Evolutionary conservation across 2,329 filamentous ascomycete genomes (phyloP).

Genomic region (Teratosphaeria destructans): DNA sequence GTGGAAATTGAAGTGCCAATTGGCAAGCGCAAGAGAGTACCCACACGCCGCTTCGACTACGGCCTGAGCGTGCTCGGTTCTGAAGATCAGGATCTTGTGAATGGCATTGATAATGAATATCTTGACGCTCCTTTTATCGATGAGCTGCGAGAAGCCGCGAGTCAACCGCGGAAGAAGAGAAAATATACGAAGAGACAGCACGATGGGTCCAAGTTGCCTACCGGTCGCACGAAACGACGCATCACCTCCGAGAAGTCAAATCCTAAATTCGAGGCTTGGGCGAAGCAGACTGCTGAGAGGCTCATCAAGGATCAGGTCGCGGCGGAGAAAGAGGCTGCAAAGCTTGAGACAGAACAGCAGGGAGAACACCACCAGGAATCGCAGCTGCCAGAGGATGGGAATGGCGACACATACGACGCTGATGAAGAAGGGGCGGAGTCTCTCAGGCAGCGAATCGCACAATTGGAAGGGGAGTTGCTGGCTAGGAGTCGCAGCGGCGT

Average conservation of each 20-base stretch:
- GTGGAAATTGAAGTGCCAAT: background rate
- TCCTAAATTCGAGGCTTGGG: conserved; percentile 11
- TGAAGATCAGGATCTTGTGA: background rate
- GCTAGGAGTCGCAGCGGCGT: conserved; percentile 27
- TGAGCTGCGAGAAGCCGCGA: background rate
- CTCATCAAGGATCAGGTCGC: background rate
- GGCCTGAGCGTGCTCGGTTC: background rate
- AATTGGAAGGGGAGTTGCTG: conserved; percentile 20
- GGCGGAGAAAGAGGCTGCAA: background rate
- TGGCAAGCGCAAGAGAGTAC: background rate
- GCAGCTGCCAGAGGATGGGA: background rate
- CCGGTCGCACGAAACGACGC: conserved; percentile 13
- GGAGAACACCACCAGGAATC: background rate
- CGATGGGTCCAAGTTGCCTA: background rate
- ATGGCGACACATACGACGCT: background rate
- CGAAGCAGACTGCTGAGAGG: conserved; percentile 5
- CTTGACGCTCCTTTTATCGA: background rate
- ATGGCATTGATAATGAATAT: background rate
- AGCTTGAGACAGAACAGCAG: background rate
- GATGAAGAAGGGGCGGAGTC: background rate
- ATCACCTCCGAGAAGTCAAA: conserved; percentile 9
- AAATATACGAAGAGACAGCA: background rate
- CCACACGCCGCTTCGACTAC: background rate
- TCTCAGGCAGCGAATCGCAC: background rate
- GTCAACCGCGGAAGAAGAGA: background rate